Base-by-base conservation (phyloP, 106 monocot species). In the Dioscorea dumetorum region DNA sequence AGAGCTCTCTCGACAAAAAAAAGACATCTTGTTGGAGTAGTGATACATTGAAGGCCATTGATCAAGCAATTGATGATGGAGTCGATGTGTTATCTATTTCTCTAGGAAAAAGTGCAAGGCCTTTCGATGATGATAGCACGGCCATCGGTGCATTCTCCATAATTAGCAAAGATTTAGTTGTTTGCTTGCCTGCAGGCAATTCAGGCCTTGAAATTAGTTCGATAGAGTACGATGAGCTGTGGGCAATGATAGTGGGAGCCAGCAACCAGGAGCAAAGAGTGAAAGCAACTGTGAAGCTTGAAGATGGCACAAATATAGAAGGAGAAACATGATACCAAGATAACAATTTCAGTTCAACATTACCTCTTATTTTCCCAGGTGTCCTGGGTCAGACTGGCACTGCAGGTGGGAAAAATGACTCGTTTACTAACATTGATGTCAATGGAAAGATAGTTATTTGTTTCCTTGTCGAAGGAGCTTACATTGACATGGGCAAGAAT, bases 171-270 rank as follows among this genome's bases (percentile, higher is more conserved):
- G 61, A 15, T 10, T 31, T 62, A 4, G 11, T 62, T 18, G 15
- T 7, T 15, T 31, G 33, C 16, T 28, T 11, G 3, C 16, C 28
- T 31, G 61, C 61, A 12, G 28, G 24, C 1, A 62, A 62, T 31
- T 12, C 10, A 2, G 61, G 61, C 31, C 61, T 32, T 0, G 11
- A 10, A 4, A 10, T 31, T 11, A 62, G 24, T 31, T 12, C 18
- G 16, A 15, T 76, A 7, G 8, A 34, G n/a, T 70, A 69, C 24
- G 57, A 54, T 14, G 62, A 34, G 17, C 69, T 69, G 13, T 69
- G 69, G 76, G 12, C 48, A 4, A 20, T 69, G 12, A 76, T 69
- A 2, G 76, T 76, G 5, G 69, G 62, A 2, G 63, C 76, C 16
- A 60, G 58, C 50, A 48, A 10, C 23, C 49, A 20, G 1, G 74